phyloP scores from a whole-genome alignment of 345 rosid species.

The Populus pruinosa region DNA sequence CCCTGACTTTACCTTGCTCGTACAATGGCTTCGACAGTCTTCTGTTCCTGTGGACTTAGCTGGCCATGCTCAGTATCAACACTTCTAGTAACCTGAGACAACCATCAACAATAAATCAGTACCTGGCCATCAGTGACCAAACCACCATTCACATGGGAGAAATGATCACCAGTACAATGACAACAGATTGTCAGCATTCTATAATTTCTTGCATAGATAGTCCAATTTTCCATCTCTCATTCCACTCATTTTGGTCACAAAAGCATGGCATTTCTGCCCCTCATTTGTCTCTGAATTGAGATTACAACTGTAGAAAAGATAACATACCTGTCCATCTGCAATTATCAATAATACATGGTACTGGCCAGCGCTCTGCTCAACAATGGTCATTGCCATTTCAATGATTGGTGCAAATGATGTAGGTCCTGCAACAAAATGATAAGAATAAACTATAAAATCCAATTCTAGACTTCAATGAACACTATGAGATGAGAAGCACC shows the following conservation, averaged over 20 bases:
- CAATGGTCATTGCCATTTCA: constrained; percentile 31
- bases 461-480: constrained; percentile 3
- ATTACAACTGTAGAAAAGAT: not conserved
- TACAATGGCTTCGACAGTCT: constrained; percentile 30
- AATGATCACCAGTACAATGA: not conserved
- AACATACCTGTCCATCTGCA: constrained; percentile 31
- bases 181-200: not conserved
- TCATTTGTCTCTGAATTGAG: not conserved
- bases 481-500: constrained; percentile 1
- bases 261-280: not conserved
- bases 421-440: constrained; percentile 7
- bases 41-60: constrained; percentile 32
- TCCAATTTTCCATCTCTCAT: not conserved
- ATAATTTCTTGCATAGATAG: not conserved
- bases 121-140: not conserved
- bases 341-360: constrained; percentile 33
- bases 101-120: not conserved
- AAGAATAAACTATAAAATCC: constrained; percentile 1
- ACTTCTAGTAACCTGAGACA: constrained; percentile 29
- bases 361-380: constrained; percentile 31
- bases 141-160: not conserved
- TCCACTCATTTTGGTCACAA: not conserved
- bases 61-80: constrained; percentile 22
- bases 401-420: constrained; percentile 33
- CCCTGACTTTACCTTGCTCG: constrained; percentile 21